These are phyloP conservation scores for Candida bentonensis DNA, from an alignment of 805 yeast genomes.

Conservation along the genomic window DNA sequence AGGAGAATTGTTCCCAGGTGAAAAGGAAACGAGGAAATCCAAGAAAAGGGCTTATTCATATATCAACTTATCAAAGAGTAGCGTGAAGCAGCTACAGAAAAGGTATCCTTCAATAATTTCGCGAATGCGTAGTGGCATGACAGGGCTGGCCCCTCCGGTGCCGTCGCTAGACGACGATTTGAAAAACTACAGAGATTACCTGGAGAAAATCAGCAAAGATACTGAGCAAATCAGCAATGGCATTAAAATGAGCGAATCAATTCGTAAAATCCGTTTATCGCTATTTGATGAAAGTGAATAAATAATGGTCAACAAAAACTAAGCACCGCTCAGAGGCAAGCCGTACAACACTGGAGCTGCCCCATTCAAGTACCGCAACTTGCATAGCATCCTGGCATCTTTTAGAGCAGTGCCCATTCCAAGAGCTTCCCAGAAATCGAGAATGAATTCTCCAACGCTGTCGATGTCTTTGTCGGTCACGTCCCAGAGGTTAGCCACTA, in stretches of 20 bases:
- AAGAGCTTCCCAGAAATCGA: slow-evolving; percentile 11
- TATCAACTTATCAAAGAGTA: neutral
- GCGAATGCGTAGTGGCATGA: neutral
- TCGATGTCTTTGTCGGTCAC: slow-evolving; percentile 95
- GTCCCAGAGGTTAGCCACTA: slow-evolving; percentile 86
- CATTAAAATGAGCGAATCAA: neutral
- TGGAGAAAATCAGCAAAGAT: neutral
- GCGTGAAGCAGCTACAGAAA: neutral
- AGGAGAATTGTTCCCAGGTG: neutral
- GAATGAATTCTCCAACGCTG: slow-evolving; percentile 43
- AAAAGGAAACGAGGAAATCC: neutral
- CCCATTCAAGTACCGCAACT: slow-evolving; percentile 66
- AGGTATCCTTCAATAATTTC: neutral
- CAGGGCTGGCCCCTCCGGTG: neutral
- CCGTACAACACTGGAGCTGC: slow-evolving; percentile 91
- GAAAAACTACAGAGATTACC: slow-evolving; percentile 5
- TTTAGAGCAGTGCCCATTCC: slow-evolving; percentile 44
- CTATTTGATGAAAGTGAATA: neutral
- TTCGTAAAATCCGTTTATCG: neutral
- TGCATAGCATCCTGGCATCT: slow-evolving; percentile 52
- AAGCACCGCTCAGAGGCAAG: slow-evolving; percentile 33
- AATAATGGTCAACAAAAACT: neutral
- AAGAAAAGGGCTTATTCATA: neutral
- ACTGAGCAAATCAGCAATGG: neutral
- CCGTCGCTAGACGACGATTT: neutral